Base-by-base conservation (phyloP, 345 rosid genomes). In the Geranium rotundifolium region DNA sequence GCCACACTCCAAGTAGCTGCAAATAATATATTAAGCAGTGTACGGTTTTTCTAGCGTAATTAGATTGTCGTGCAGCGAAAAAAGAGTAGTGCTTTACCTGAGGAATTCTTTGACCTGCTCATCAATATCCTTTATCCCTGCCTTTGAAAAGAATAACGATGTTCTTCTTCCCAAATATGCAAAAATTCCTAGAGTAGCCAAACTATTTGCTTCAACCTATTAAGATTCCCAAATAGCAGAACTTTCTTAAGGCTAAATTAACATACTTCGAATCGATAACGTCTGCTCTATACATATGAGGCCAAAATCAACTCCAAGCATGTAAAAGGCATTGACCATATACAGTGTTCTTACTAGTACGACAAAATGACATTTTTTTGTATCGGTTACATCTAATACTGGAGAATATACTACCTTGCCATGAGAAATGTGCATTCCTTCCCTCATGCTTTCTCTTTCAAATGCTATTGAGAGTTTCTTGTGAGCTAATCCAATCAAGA, bases 1-100 rank as follows among this genome's bases (percentile, higher is more conserved):
- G 18, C 89, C 87, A 49, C 87, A 86, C 72, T 86, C 92, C 87
- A 86, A 66, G 72, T 78, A 84, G 67, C 89, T 86, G 81, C 75
- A 67, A 29, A 37, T 60, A 68, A 56, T 66, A 52, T 29, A 65
- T 34, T 64, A 16, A 6, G 64, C 17, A 62, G 29, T 34, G 58
- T 66, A 62, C 19, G 5, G 41, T 20, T 19, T 27, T 52, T 46
- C 52, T 34, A 34, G 41, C 41, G 10, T 34, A 4, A 34, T 4
- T 34, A 34, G 41, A 34, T 34, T 8, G 41, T 8, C 6, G 10
- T 34, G 41, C 41, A 8, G 7, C 41, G 10, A 34, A 34, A 34
- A 34, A 34, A 23, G 34, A 17, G 54, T 64, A 60, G 12, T 37
- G 30, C 41, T 62, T 68, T 67, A 82, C 92, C 85, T 72, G 69